These are phyloP conservation scores for Solanum chmielewskii DNA, from an alignment of 257 asterid species.

Conservation along the genomic window DNA sequence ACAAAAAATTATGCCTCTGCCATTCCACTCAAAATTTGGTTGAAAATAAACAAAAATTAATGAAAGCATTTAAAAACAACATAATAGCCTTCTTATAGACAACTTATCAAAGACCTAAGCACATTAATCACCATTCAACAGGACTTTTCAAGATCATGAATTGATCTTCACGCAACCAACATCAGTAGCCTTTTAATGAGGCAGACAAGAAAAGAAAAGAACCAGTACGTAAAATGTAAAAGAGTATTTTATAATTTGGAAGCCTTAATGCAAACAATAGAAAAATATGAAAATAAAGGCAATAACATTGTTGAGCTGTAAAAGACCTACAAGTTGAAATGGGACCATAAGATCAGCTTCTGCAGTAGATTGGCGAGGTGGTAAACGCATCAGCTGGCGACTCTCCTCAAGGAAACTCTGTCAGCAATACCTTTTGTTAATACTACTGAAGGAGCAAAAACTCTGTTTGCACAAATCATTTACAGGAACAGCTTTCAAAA, in stretches of 20 bases:
- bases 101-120: background rate
- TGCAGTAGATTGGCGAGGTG: conserved; percentile 98
- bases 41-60: background rate
- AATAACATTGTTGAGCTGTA: background rate
- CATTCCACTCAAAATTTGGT: background rate
- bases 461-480: background rate
- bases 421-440: conserved; percentile 1
- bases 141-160: background rate
- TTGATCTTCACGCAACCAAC: background rate
- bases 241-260: background rate
- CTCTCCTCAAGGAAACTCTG: conserved; percentile 99
- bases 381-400: conserved; percentile 89
- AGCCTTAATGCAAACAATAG: background rate
- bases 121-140: background rate
- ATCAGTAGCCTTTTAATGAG: background rate
- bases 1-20: background rate
- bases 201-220: background rate
- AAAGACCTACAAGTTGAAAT: conserved; percentile 69
- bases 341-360: conserved; percentile 99
- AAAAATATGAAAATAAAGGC: background rate
- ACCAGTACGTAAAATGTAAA: background rate
- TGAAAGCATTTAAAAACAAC: background rate
- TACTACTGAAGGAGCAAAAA: background rate
- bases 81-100: background rate
- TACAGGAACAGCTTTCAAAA: background rate